Evolutionary conservation across 2,329 filamentous ascomycete genomes (phyloP).

Genomic region (Hypoxylon sp.): DNA sequence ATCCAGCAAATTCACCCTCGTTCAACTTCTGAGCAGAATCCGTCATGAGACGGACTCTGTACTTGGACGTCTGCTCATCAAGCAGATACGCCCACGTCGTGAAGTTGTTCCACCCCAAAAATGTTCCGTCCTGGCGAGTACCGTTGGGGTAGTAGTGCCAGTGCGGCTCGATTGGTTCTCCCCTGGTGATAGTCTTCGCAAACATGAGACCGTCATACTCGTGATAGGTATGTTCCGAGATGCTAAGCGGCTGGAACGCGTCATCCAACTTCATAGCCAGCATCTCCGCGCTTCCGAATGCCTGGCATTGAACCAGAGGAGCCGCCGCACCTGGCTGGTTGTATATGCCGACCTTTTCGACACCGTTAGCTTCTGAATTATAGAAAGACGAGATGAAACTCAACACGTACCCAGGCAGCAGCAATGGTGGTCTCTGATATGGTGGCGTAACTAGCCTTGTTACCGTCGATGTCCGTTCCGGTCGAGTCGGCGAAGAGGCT

Average conservation of each 20-base stretch:
- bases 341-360: constrained; percentile 15
- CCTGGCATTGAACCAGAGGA: constrained; percentile 25
- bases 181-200: constrained; percentile 16
- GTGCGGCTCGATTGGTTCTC: constrained; percentile 30
- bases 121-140: constrained; percentile 27
- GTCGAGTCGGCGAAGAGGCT: constrained; percentile 25
- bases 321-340: constrained; percentile 5
- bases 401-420: constrained; percentile 15
- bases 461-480: constrained; percentile 21
- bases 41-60: constrained; percentile 25
- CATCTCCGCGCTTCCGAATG: constrained; percentile 28
- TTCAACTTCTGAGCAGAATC: constrained; percentile 6
- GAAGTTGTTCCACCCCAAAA: constrained; percentile 30
- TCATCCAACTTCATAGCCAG: constrained; percentile 17
- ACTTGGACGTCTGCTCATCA: constrained; percentile 8
- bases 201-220: constrained; percentile 27
- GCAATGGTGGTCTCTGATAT: constrained; percentile 13
- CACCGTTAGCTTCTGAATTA: background rate
- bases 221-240: constrained; percentile 26
- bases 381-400: no score
- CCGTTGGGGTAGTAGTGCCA: constrained; percentile 34
- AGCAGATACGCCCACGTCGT: constrained; percentile 32
- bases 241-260: constrained; percentile 23
- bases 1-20: constrained; percentile 25
- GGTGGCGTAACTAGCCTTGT: constrained; percentile 17